phyloP scores from a whole-genome alignment of 352 stramenopile genomes.

The Globisporangium carolinianum region DNA sequence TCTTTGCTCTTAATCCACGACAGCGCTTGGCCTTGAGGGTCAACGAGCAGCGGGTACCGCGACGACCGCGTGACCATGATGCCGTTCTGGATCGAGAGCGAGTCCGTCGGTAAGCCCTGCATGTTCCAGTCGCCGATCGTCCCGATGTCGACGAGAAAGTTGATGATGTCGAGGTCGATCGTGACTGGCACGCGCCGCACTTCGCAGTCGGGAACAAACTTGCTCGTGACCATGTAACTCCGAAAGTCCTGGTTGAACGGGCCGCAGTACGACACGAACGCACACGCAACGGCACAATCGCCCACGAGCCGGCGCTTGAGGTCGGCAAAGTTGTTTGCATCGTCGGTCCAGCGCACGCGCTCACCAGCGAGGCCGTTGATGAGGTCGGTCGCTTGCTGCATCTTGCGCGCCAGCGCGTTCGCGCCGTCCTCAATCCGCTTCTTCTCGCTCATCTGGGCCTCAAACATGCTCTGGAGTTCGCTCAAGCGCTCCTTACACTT shows the following conservation, averaged over 20 bases:
- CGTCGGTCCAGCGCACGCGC: constrained; percentile 95
- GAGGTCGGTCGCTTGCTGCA: constrained; percentile 95
- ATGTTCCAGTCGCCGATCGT: constrained; percentile 99
- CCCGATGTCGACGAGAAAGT: constrained; percentile 96
- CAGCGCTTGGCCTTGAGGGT: constrained; percentile 96
- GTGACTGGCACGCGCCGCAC: constrained; percentile 90
- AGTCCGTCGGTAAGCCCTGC: constrained; percentile 94
- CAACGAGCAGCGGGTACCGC: constrained; percentile 94
- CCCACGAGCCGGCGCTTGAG: constrained; percentile 94
- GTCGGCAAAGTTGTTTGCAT: constrained; percentile 97
- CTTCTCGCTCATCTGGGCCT: constrained; percentile 96
- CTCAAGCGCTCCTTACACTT: constrained; percentile 94
- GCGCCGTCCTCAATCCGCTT: constrained; percentile 96
- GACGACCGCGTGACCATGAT: constrained; percentile 97
- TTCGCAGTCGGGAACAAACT: constrained; percentile 94
- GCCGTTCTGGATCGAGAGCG: constrained; percentile 97
- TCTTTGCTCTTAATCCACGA: constrained; percentile 98
- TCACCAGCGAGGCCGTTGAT: constrained; percentile 96
- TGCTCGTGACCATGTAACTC: constrained; percentile 94
- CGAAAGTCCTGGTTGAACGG: constrained; percentile 98
- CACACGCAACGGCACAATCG: constrained; percentile 95
- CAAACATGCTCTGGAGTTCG: constrained; percentile 95
- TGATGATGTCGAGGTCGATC: constrained; percentile 94
- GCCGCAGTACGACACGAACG: constrained; percentile 97
- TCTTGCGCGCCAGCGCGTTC: constrained; percentile 93